Base-by-base conservation (phyloP, 352 stramenopile species). In the Phytopythium boreale region DNA sequence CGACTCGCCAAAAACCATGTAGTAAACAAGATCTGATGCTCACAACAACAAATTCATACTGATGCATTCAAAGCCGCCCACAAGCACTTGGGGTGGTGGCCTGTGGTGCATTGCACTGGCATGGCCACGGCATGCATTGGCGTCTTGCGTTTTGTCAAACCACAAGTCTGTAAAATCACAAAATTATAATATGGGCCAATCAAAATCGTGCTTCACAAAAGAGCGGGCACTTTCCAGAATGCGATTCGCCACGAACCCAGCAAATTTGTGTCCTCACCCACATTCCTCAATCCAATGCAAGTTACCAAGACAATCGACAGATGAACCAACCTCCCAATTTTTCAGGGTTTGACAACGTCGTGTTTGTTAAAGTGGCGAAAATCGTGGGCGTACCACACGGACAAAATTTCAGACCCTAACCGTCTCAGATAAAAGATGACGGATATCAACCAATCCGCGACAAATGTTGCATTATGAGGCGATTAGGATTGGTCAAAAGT, bases 1-100 rank as follows among this genome's bases (percentile, higher is more conserved):
- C 84, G 84, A 87, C 80, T 87, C 82, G 76, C 76, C 62, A 68
- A 70, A 86, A 90, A 55, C 47, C 72, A 87, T 92, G 84, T 90
- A 84, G 84, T 82, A 59, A 92, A 78, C 46, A 70, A 63, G 70
- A 80, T 82, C 77, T 92, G 84, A 92, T 92, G 84, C 84, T 92
- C 83, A 71, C 34, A 9, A 59, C 37, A 15, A 39, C 34, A 10
- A 39, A 39, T 39, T 39, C 27, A 46, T 24, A 34, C 12, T 24
- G 26, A 56, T 56, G 2, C 14, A 36, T 56, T 8, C 10, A 6
- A 31, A 29, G 47, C n/a, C 0, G 11, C 12, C 29, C 29, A 34
- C 4, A 7, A 34, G 43, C 19, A n/a, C n/a, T n/a, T n/a, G n/a
- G n/a, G n/a, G n/a, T n/a, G n/a, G n/a, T n/a, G n/a, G n/a, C n/a